phyloP scores from a whole-genome alignment of 2,329 filamentous ascomycete species.

The Malbranchea cinnamomea region DNA sequence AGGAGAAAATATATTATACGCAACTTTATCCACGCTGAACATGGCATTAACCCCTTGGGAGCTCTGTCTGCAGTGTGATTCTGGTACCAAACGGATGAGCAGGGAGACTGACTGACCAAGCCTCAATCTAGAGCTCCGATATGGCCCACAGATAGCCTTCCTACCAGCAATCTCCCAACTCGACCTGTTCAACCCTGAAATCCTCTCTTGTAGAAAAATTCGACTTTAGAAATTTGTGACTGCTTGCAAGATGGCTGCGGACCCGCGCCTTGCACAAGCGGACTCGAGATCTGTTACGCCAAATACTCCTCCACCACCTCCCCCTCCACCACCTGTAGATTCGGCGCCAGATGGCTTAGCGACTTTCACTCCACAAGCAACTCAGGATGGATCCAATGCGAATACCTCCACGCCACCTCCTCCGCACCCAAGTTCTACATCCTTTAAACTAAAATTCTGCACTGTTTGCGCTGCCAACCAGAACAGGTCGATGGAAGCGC shows the following conservation, averaged over 20 bases:
- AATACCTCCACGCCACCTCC: conserved; percentile 10
- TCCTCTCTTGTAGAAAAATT: too few species aligned
- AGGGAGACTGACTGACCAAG: too few species aligned
- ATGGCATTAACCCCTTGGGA: background rate
- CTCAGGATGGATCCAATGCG: conserved; percentile 9
- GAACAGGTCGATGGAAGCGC: conserved; percentile 99
- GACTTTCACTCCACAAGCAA: conserved; percentile 9
- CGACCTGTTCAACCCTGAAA: too few species aligned
- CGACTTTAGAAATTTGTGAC: background rate
- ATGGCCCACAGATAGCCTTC: too few species aligned
- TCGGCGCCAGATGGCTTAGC: conserved; percentile 20
- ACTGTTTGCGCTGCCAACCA: conserved; percentile 88
- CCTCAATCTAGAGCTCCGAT: too few species aligned
- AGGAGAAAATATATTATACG: conserved; percentile 13
- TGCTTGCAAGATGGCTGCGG: conserved; percentile 30
- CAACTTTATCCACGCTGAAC: conserved; percentile 13
- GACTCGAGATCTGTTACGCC: conserved; percentile 26
- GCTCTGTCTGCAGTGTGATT: too few species aligned
- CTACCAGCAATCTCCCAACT: too few species aligned
- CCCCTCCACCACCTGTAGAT: conserved; percentile 34
- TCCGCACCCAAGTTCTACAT: conserved; percentile 33
- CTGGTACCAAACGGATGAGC: too few species aligned
- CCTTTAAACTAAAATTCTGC: conserved; percentile 52
- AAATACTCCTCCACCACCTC: conserved; percentile 32
- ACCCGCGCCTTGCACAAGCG: conserved; percentile 36